These are phyloP conservation scores for Penstemon newberryi DNA, from an alignment of 257 asterid species.

Conservation along the genomic window DNA sequence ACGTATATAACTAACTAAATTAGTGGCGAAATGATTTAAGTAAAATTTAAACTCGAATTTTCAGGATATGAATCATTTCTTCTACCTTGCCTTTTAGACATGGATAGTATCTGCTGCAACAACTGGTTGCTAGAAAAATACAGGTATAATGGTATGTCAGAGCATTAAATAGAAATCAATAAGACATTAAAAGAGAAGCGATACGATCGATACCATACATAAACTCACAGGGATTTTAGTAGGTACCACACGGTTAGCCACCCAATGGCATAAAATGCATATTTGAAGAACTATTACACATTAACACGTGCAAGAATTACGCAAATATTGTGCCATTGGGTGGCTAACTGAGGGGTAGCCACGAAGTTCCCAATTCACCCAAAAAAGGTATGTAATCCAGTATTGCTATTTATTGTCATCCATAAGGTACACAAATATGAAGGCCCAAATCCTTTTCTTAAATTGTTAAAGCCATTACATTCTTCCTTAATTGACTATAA, in stretches of 20 bases:
- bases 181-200: background rate
- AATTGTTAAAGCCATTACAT: too few species aligned
- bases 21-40: background rate
- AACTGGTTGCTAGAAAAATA: background rate
- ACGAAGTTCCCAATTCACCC: background rate
- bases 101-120: background rate
- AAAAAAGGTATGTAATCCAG: background rate
- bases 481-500: too few species aligned
- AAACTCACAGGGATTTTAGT: background rate
- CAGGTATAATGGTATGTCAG: background rate
- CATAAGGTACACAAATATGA: background rate
- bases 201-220: background rate
- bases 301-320: too few species aligned
- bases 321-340: too few species aligned
- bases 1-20: background rate
- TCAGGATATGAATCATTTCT: background rate
- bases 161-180: conserved; percentile 6
- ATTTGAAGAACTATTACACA: too few species aligned
- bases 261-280: too few species aligned
- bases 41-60: background rate
- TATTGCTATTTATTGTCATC: background rate
- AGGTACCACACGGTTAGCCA: too few species aligned
- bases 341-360: too few species aligned
- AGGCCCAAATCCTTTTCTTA: background rate
- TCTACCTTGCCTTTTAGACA: background rate